A percentile compares a stretch with the other conserved stretches of the same genome.
phyloP scores from a whole-genome alignment of 495 filamentous ascomycete genomes.

The Aspergillus steynii region DNA sequence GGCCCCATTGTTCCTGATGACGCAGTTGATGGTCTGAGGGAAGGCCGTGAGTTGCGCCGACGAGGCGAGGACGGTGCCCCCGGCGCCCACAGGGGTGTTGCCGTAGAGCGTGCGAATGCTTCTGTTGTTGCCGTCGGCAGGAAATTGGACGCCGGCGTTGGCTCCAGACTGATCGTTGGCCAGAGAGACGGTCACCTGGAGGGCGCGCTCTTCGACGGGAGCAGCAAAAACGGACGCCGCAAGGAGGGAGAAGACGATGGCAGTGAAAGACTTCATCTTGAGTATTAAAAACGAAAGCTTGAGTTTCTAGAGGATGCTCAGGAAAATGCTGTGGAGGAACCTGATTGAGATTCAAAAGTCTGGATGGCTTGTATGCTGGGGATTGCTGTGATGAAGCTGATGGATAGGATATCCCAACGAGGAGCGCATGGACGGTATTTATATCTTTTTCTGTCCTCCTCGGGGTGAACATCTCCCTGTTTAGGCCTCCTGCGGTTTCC shows the following conservation, averaged over 20 bases:
- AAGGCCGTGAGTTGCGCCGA: constrained; percentile 23
- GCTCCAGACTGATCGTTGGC: constrained; percentile 29
- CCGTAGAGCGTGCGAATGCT: constrained; percentile 22
- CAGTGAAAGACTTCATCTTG: constrained; percentile 28
- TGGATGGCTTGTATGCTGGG: neutral
- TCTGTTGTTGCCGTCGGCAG: constrained; percentile 15
- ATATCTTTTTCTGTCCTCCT: neutral
- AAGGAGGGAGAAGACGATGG: constrained; percentile 17
- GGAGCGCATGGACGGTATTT: neutral
- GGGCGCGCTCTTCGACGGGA: constrained; percentile 17
- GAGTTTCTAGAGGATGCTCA: neutral
- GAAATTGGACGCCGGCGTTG: constrained; percentile 18
- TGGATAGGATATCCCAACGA: neutral
- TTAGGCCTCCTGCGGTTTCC: neutral
- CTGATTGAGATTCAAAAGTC: neutral
- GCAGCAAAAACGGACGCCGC: constrained; percentile 17
- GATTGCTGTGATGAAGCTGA: neutral
- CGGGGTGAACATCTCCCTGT: neutral
- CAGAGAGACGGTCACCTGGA: constrained; percentile 20
- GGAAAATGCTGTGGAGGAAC: neutral
- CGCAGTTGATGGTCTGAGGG: constrained; percentile 20
- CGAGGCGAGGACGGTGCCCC: constrained; percentile 20
- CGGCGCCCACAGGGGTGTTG: constrained; percentile 18
- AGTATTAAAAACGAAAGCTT: neutral
- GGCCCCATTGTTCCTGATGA: constrained; percentile 17